phyloP scores from a whole-genome alignment of 257 asterid species.

The Nicotiana obtusifolia region DNA sequence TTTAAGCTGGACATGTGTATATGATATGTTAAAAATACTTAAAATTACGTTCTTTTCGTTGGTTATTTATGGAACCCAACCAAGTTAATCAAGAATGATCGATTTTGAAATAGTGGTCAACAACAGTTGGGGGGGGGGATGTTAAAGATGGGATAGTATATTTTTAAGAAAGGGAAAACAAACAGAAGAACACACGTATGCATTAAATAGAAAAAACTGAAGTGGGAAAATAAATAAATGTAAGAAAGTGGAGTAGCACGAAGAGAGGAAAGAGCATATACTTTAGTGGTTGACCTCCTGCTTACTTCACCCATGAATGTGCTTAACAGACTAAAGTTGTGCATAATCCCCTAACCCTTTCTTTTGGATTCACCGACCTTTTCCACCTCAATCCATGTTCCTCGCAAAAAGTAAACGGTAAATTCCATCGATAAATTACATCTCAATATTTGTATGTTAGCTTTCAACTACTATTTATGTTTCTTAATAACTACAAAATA shows the following conservation, averaged over 20 bases:
- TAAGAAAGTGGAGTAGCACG: constrained; percentile 20
- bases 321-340: constrained; percentile 18
- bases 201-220: background rate
- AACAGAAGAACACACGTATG: constrained; percentile 5
- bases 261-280: constrained; percentile 1
- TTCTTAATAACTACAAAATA: too few species aligned
- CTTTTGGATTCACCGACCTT: constrained; percentile 17
- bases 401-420: too few species aligned
- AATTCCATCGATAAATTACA: too few species aligned
- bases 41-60: too few species aligned
- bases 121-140: background rate
- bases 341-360: constrained; percentile 5
- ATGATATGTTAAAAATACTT: too few species aligned
- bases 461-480: too few species aligned
- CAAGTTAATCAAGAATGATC: background rate
- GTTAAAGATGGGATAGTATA: background rate
- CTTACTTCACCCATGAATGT: constrained; percentile 28
- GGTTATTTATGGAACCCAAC: background rate
- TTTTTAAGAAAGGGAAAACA: background rate
- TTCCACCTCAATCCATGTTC: background rate
- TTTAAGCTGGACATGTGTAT: background rate
- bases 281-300: constrained; percentile 40
- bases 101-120: background rate
- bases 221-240: background rate
- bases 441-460: too few species aligned